Conservation (phyloP, 495 filamentous ascomycete species). For the Aspergillus kassunensis region DNA sequence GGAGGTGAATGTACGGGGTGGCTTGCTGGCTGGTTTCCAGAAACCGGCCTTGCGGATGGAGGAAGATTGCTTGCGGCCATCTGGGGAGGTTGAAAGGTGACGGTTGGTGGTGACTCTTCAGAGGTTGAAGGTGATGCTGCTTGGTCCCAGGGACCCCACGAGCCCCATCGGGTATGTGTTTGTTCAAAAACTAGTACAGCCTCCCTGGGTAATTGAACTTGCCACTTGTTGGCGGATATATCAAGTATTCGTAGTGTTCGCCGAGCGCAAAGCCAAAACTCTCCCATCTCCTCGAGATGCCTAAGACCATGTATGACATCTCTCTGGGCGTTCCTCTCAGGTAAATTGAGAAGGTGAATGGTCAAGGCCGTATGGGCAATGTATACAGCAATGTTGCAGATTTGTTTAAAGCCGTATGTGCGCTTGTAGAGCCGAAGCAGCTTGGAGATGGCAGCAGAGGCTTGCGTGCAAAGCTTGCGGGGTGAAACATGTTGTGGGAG, state of each 20-base stretch:
- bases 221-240: slow-evolving; percentile 83
- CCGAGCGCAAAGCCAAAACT: slow-evolving; percentile 88
- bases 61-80: slow-evolving; percentile 19
- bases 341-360: slow-evolving; percentile 88
- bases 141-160: slow-evolving; percentile 44
- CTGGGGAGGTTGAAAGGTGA: slow-evolving; percentile 10
- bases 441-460: slow-evolving; percentile 84
- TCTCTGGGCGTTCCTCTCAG: slow-evolving; percentile 79
- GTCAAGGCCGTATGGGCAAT: slow-evolving; percentile 92
- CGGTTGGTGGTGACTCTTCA: slow-evolving; percentile 24
- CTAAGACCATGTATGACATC: slow-evolving; percentile 90
- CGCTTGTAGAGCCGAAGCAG: slow-evolving; percentile 90
- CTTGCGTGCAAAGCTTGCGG: slow-evolving; percentile 82
- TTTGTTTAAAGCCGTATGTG: slow-evolving; percentile 82
- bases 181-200: slow-evolving; percentile 68
- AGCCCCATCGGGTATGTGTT: slow-evolving; percentile 53
- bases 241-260: slow-evolving; percentile 81
- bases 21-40: slow-evolving; percentile 14
- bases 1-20: slow-evolving; percentile 10
- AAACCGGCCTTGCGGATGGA: slow-evolving; percentile 12
- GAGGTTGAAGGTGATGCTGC: slow-evolving; percentile 33
- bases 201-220: slow-evolving; percentile 79
- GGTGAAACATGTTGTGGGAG: slow-evolving; percentile 87
- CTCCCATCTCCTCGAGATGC: slow-evolving; percentile 92
- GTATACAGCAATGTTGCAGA: slow-evolving; percentile 93